Conservation (phyloP, 495 filamentous ascomycete species). For the Penicillium maclennaniae region DNA sequence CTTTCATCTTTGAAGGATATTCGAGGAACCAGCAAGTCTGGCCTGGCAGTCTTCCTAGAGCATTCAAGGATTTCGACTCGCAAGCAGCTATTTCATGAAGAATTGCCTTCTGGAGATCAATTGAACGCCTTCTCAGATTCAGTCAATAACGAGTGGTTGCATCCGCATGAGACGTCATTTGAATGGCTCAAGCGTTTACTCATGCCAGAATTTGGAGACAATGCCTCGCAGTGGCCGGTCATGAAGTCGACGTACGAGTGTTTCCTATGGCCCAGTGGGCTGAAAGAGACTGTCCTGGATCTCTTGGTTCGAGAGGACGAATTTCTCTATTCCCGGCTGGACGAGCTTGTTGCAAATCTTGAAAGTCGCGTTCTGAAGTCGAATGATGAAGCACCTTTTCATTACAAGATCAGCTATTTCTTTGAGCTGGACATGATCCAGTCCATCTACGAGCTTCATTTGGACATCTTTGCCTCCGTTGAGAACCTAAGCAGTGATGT, state of each 20-base stretch:
- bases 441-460: constrained; percentile 80
- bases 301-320: constrained; percentile 66
- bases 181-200: constrained; percentile 62
- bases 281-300: constrained; percentile 69
- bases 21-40: constrained; percentile 47
- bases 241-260: constrained; percentile 54
- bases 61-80: constrained; percentile 63
- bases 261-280: constrained; percentile 64
- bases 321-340: constrained; percentile 55
- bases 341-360: constrained; percentile 38
- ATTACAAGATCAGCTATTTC: constrained; percentile 27
- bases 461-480: constrained; percentile 77
- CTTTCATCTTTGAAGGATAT: constrained; percentile 44
- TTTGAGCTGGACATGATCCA: constrained; percentile 58
- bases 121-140: constrained; percentile 52
- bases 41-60: constrained; percentile 73
- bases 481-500: constrained; percentile 71
- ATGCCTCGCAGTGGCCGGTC: constrained; percentile 20
- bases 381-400: constrained; percentile 13
- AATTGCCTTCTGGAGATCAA: constrained; percentile 54
- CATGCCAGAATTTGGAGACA: constrained; percentile 34
- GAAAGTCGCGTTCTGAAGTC: constrained; percentile 32
- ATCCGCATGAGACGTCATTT: constrained; percentile 60
- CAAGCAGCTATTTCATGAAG: constrained; percentile 45
- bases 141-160: constrained; percentile 53